Percentiles rank a stretch among this genome's conserved stretches.
Evolutionary conservation across 345 rosid genomes (phyloP).

Genomic region (Hibiscus tridactylites): DNA sequence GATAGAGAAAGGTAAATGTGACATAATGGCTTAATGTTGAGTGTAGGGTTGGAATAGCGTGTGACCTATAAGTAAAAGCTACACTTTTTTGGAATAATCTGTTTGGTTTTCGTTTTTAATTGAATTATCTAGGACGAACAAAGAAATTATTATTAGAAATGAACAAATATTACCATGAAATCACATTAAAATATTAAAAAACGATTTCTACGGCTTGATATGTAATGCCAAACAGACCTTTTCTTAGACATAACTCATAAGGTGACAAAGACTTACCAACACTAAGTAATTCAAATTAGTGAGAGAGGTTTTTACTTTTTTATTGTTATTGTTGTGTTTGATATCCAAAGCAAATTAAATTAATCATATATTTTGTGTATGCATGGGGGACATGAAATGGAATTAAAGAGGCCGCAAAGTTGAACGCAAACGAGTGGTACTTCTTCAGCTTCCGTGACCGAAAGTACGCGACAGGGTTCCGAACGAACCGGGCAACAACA

Average conservation of each 20-base stretch:
- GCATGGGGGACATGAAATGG: neutral
- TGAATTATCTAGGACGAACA: no score
- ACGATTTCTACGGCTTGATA: neutral
- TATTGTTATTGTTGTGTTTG: neutral
- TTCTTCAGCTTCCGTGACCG: conserved; percentile 95
- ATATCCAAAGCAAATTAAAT: neutral
- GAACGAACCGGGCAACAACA: conserved; percentile 79
- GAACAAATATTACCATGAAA: no score
- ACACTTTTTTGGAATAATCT: neutral
- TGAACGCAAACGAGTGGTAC: conserved; percentile 90
- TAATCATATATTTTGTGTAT: neutral
- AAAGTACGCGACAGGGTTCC: conserved; percentile 85
- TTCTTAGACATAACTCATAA: conserved; percentile 13
- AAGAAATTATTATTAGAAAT: no score
- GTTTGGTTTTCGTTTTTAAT: no score
- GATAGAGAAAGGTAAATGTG: neutral
- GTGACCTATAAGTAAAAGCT: neutral
- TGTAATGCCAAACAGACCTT: neutral
- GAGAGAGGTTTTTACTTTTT: no score
- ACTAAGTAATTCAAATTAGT: neutral
- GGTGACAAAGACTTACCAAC: conserved; percentile 10
- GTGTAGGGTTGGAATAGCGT: neutral
- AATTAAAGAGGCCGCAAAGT: conserved; percentile 77
- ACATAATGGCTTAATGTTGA: neutral
- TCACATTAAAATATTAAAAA: no score